These are phyloP conservation scores for Blastocladiella britannica DNA, from an alignment of 192 early-diverging fungal genomes.

Conservation along the genomic window DNA sequence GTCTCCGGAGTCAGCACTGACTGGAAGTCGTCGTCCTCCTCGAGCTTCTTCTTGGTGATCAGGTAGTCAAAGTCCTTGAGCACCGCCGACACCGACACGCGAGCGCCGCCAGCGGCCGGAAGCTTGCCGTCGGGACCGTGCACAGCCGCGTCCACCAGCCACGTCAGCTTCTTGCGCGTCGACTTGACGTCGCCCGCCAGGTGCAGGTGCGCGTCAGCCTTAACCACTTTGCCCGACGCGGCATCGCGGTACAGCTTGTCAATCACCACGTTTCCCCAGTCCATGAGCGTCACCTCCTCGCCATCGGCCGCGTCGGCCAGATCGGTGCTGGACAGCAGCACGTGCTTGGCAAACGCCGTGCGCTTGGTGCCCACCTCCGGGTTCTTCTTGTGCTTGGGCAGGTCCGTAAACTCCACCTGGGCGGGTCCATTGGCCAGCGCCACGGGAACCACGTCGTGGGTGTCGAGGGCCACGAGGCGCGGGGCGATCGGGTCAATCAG, in stretches of 20 bases:
- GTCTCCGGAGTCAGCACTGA: constrained; percentile 65
- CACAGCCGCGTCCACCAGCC: constrained; percentile 35
- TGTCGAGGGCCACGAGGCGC: constrained; percentile 60
- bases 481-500: constrained; percentile 89
- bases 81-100: constrained; percentile 21
- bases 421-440: constrained; percentile 41
- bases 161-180: constrained; percentile 98
- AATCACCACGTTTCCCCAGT: constrained; percentile 97
- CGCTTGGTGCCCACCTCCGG: constrained; percentile 70
- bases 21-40: constrained; percentile 67
- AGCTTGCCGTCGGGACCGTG: constrained; percentile 4
- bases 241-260: constrained; percentile 41
- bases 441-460: constrained; percentile 39
- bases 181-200: constrained; percentile 90
- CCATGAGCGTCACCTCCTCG: constrained; percentile 97
- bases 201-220: constrained; percentile 50
- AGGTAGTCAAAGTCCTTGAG: constrained; percentile 91
- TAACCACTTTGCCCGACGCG: constrained; percentile 24
- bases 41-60: constrained; percentile 94
- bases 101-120: too few relatives aligned
- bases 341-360: constrained; percentile 49
- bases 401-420: constrained; percentile 29
- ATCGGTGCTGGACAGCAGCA: constrained; percentile 74
- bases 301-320: constrained; percentile 51
- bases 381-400: constrained; percentile 94